Base-by-base conservation (phyloP, 345 rosid species). In the Brassica nigra region DNA sequence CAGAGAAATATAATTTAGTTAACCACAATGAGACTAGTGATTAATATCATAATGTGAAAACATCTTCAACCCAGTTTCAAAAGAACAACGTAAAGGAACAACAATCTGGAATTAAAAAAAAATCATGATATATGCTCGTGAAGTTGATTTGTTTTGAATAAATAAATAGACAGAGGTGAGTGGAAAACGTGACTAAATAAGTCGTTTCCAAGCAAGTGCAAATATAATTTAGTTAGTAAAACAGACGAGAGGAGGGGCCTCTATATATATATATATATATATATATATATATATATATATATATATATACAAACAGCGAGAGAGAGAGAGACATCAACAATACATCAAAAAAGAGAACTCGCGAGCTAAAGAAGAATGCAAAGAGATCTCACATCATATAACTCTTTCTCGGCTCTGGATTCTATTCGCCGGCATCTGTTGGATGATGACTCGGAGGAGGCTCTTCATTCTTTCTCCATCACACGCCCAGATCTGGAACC, bases 341-440 rank as follows among this genome's bases (percentile, higher is more conserved):
- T 1, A 23, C 27, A 23, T 23, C 27, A 0, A 23, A 23, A 23
- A 23, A 23, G 27, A 33, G 9, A n/a, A 36, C n/a, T 65, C 49
- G 2, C 6, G 18, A 66, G 52, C 27, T 9, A n/a, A 59, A 10
- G 31, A 18, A 66, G 9, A 70, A 70, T 70, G 74, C 74, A 70
- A 30, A n/a, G 8, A 2, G 23, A 44, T 68, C 72, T 54, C 44
- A n/a, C 62, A 29, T 18, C 65, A 0, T 62, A 57, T 34, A 14
- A 71, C 66, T 58, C 55, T 61, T 74, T 61, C 77, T 28, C 44
- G 0, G 62, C 18, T 10, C 69, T 74, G 23, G 77, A 74, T 49
- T 62, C 77, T 15, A 74, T 74, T 44, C 42, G 77, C 4, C 70
- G 70, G 9, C 77, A 74, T 42, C 37, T 74, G 59, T 18, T 74